phyloP scores from a whole-genome alignment of 345 rosid species.

The Dipteronia dyeriana region DNA sequence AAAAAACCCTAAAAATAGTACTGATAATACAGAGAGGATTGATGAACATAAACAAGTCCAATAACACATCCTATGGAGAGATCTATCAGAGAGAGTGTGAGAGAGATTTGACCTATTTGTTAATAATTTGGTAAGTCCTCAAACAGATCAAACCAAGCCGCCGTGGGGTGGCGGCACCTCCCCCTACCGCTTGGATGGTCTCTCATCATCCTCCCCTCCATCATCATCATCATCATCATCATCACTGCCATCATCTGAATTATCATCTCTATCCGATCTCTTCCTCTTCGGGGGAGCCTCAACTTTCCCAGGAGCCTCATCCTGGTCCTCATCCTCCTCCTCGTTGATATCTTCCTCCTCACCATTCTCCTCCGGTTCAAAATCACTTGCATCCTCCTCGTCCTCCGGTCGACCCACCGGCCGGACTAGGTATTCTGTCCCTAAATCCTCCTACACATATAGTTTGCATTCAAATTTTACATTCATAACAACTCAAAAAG shows the following conservation, averaged over 20 bases:
- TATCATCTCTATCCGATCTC: conserved; percentile 48
- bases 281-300: conserved; percentile 77
- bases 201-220: conserved; percentile 75
- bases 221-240: conserved; percentile 56
- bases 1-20: conserved; percentile 24
- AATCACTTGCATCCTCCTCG: conserved; percentile 90
- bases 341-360: conserved; percentile 60
- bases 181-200: conserved; percentile 88
- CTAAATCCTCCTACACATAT: conserved; percentile 58
- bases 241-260: conserved; percentile 42
- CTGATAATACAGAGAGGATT: conserved; percentile 20
- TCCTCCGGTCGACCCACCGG: conserved; percentile 84
- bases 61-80: conserved; percentile 29
- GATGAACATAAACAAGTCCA: conserved; percentile 23
- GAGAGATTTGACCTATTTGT: conserved; percentile 45
- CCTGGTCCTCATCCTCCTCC: conserved; percentile 39
- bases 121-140: conserved; percentile 28
- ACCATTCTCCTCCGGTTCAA: conserved; percentile 80
- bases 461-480: neutral
- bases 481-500: too few species aligned
- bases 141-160: conserved; percentile 16
- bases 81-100: conserved; percentile 25
- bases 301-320: conserved; percentile 47
- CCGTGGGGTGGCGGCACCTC: neutral
- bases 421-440: conserved; percentile 79